Evolutionary conservation across 1,284 basidiomycete genomes (phyloP), one percentile per base, ranked within the genome.

Genomic region (Cryptococcus sp.): DNA sequence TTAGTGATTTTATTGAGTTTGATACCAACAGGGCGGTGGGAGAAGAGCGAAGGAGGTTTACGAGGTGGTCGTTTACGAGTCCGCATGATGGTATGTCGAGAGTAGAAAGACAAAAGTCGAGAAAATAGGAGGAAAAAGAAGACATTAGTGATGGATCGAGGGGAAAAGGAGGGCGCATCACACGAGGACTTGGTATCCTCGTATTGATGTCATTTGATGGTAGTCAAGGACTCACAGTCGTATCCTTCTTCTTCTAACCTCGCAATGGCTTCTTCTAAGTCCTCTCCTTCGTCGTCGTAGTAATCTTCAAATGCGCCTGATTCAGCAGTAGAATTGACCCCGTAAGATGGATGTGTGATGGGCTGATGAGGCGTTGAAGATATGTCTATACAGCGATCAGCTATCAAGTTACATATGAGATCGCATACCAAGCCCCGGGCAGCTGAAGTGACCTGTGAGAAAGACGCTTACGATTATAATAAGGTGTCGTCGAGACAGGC

Each of bases 241-340:
- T 46, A 46, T 35, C 50, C 32, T 23, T 57, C 59, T 34, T 65
- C 66, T 42, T 60, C 63, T 31, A 62, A 44, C 53, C 59, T 60
- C 4, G 58, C 62, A 31, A 65, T 35, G 44, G 61, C 66, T 41
- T 61, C 64, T 57, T 62, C 62, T 4, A 63, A 46, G 45, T 66
- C 64, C 34, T 64, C 63, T 38, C 64, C 66, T n/a, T 61, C 63
- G 32, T 66, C 67, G 42, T 65, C 66, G 60, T 67, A 60, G 46
- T 61, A 56, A 11, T 59, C 48, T 35, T 60, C 61, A 33, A 50
- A 53, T 35, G 49, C 58, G n/a, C 58, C 58, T 31, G 62, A 58
- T 45, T 58, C 61, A 38, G 57, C 46, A 4, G 42, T 53, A 31
- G 62, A 59, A 42, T 60, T 53, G 52, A 56, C 48, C 10, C 62